phyloP scores from a whole-genome alignment of 2,329 filamentous ascomycete genomes.

The Blumeriella jaapii region DNA sequence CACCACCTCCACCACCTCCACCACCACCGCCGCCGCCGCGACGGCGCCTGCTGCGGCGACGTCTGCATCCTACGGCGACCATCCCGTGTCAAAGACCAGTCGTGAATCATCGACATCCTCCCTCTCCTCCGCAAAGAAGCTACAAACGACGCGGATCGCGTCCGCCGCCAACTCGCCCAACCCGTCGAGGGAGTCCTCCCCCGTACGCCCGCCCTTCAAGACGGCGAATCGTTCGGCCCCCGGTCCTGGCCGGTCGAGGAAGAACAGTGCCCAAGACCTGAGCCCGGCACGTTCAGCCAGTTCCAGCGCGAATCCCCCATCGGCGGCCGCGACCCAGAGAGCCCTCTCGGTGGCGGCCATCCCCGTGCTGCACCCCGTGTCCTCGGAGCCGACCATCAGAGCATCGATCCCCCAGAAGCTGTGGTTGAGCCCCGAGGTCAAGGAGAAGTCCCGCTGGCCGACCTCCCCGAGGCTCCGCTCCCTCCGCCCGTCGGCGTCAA shows the following conservation, averaged over 20 bases:
- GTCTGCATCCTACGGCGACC: not conserved
- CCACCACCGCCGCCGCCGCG: too few relatives aligned
- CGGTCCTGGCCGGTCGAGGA: conserved; percentile 43
- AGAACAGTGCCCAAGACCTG: conserved; percentile 51
- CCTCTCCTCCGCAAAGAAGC: conserved; percentile 17
- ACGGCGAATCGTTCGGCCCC: conserved; percentile 20
- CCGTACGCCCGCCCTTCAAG: conserved; percentile 26
- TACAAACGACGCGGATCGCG: conserved; percentile 19
- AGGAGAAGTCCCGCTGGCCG: conserved; percentile 59
- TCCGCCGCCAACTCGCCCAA: conserved; percentile 34
- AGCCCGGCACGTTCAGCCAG: conserved; percentile 46
- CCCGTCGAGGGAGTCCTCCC: conserved; percentile 38
- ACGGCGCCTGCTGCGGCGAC: conserved; percentile 3
- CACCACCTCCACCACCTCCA: too few relatives aligned
- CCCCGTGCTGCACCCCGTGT: conserved; percentile 50
- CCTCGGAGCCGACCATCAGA: conserved; percentile 50
- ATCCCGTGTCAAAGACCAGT: conserved; percentile 4
- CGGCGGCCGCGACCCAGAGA: conserved; percentile 46
- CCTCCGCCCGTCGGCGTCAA: conserved; percentile 55
- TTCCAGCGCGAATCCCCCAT: conserved; percentile 41
- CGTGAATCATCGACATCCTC: conserved; percentile 20
- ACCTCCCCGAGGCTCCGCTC: conserved; percentile 67
- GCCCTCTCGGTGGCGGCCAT: conserved; percentile 57
- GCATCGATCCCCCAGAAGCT: conserved; percentile 55
- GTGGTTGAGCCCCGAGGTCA: conserved; percentile 36